phyloP scores from a whole-genome alignment of 2,329 filamentous ascomycete species.

The Fusarium tricinctum region DNA sequence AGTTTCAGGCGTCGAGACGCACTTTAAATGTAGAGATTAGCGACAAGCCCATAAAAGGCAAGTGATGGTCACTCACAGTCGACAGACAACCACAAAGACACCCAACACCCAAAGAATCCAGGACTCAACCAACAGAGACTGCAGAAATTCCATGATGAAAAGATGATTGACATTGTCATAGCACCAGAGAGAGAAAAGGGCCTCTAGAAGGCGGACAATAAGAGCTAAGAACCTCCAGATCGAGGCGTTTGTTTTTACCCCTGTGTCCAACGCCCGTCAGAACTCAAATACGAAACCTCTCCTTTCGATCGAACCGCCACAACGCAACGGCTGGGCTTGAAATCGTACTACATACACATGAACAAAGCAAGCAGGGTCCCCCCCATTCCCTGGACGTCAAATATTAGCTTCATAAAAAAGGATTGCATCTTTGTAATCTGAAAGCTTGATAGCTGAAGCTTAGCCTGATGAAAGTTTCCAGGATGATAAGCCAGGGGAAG shows the following conservation, averaged over 20 bases:
- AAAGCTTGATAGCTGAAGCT: neutral
- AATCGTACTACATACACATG: neutral
- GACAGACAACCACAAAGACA: constrained; percentile 45
- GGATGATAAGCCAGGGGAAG: neutral
- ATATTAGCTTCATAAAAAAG: neutral
- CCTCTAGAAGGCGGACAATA: neutral
- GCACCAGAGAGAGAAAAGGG: neutral
- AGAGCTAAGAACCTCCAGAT: neutral
- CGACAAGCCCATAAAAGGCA: neutral
- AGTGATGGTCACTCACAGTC: constrained; percentile 36
- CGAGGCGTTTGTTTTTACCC: neutral
- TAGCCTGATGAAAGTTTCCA: neutral
- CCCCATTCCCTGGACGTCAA: neutral
- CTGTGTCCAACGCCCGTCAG: neutral
- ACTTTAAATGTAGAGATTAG: constrained; percentile 10
- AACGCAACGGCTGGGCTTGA: no score
- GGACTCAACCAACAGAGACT: constrained; percentile 49
- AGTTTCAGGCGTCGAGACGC: constrained; percentile 56
- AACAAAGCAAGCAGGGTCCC: neutral
- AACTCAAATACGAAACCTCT: neutral
- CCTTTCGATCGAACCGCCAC: neutral
- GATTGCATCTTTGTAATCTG: neutral
- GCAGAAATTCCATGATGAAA: constrained; percentile 46
- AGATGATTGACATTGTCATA: constrained; percentile 1
- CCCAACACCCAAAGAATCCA: constrained; percentile 51